Evolutionary conservation across 768 basidiomycete species (phyloP).

Genomic region (Strobilomyces dryophilus): DNA sequence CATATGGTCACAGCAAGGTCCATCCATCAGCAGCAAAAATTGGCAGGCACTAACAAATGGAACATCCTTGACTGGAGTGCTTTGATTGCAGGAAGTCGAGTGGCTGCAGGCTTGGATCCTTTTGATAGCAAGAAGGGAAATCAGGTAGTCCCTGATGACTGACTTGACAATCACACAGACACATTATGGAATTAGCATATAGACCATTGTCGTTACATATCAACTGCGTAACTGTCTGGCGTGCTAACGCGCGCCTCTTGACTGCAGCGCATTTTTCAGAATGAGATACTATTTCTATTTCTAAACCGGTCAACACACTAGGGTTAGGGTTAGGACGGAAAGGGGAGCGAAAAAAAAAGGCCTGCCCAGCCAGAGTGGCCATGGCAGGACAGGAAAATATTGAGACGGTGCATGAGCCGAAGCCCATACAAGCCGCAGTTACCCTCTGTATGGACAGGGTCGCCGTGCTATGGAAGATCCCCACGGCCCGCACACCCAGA

Average conservation of each 20-base stretch:
- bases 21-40: conserved; percentile 48
- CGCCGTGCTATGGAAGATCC: conserved; percentile 65
- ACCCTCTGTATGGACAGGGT: conserved; percentile 64
- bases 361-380: conserved; percentile 37
- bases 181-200: too few species aligned
- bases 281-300: background rate
- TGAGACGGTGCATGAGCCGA: conserved; percentile 69
- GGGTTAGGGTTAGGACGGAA: conserved; percentile 27
- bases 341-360: conserved; percentile 17
- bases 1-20: conserved; percentile 79
- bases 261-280: background rate
- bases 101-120: conserved; percentile 62
- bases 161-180: background rate
- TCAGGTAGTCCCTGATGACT: conserved; percentile 22
- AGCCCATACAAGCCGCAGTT: conserved; percentile 58
- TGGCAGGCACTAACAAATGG: conserved; percentile 45
- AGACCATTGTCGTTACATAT: too few species aligned
- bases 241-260: too few species aligned
- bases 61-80: conserved; percentile 80
- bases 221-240: too few species aligned
- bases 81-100: conserved; percentile 71
- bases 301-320: background rate
- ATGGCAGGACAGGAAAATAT: conserved; percentile 69
- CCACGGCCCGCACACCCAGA: conserved; percentile 48
- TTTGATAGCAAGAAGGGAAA: conserved; percentile 35